A percentile compares a stretch with the other conserved stretches of the same genome.
These are phyloP conservation scores for Coemansia sp. DNA, from an alignment of 192 early-diverging fungal genomes.

Conservation along the genomic window DNA sequence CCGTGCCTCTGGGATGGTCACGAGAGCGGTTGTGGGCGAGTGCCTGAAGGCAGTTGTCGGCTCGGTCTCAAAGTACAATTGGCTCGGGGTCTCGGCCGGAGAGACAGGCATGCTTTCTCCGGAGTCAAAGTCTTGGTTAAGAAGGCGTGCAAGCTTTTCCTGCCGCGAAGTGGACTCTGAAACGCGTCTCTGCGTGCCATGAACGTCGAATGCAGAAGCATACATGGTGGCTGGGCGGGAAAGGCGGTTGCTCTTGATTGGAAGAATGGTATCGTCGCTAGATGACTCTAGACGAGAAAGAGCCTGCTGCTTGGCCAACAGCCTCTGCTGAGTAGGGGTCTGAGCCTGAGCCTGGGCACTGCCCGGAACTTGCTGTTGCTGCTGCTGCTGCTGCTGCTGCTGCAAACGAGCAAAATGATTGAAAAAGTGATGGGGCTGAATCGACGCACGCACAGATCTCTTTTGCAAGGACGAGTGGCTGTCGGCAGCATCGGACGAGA, in stretches of 20 bases:
- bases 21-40: not conserved
- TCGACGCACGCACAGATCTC: constrained; percentile 29
- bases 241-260: constrained; percentile 11
- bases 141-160: constrained; percentile 41
- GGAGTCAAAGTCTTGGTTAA: constrained; percentile 31
- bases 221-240: constrained; percentile 47
- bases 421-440: constrained; percentile 38
- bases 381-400: constrained; percentile 17
- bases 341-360: not conserved
- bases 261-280: constrained; percentile 1
- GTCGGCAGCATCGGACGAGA: constrained; percentile 39
- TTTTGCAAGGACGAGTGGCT: constrained; percentile 9
- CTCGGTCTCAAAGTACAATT: constrained; percentile 14
- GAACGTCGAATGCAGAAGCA: constrained; percentile 14
- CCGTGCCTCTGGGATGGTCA: constrained; percentile 24
- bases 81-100: constrained; percentile 24
- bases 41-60: not conserved
- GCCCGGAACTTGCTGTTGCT: constrained; percentile 2
- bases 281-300: constrained; percentile 1
- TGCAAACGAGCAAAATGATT: constrained; percentile 18
- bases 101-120: constrained; percentile 41
- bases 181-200: constrained; percentile 19
- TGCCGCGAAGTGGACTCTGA: constrained; percentile 40
- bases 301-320: constrained; percentile 6
- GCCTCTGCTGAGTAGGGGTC: not conserved